These are phyloP conservation scores for Aegilops speltoides DNA, from an alignment of 176 grass and related monocot species.

Conservation along the genomic window DNA sequence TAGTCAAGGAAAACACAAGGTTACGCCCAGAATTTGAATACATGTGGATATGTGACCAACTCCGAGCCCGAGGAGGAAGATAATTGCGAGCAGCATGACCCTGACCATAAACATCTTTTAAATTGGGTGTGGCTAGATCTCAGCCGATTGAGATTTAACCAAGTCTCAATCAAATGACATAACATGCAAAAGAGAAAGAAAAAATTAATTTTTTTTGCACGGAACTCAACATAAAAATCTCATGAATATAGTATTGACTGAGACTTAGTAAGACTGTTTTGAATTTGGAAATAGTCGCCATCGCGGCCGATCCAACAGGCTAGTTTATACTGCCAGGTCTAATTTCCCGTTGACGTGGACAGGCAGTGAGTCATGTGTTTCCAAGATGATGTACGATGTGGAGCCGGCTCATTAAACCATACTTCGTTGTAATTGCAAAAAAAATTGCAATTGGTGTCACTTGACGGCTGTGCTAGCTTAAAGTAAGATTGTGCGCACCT, in stretches of 20 bases:
- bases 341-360: conserved; percentile 31
- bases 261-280: no score
- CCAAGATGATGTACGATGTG: conserved; percentile 13
- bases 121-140: no score
- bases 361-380: conserved; percentile 20
- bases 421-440: background rate
- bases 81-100: no score
- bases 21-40: background rate
- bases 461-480: background rate
- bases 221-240: no score
- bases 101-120: background rate
- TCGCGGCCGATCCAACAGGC: background rate
- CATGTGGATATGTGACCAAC: no score
- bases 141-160: no score
- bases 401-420: background rate
- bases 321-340: background rate
- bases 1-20: background rate
- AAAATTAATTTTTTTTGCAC: no score
- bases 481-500: background rate
- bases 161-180: no score
- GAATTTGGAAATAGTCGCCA: conserved; percentile 22
- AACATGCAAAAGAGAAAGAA: no score
- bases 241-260: no score
- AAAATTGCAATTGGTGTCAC: background rate
- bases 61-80: no score